Base-by-base conservation (phyloP, 805 yeast genomes). In the Zygosaccharomyces pseudorouxii region DNA sequence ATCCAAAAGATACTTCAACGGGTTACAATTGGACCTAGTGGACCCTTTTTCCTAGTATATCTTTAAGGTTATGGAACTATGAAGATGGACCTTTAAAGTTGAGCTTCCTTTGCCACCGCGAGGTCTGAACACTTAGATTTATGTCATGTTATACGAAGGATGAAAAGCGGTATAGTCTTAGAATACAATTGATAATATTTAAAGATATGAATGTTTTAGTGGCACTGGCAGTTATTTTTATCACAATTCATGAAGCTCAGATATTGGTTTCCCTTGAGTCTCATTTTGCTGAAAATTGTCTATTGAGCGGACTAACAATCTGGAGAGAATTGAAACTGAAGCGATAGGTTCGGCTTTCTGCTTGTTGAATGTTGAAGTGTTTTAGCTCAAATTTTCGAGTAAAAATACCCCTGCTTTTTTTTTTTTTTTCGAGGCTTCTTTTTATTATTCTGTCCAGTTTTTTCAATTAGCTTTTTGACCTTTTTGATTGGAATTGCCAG, bases 401-500 rank as follows among this genome's bases (percentile, higher is more conserved):
- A 22, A n/a, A n/a, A n/a, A n/a, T n/a, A n/a, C n/a, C n/a, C n/a
- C n/a, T n/a, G n/a, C n/a, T 22, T 22, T 22, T 6, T 22, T 22
- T 22, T 4, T 22, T 22, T 22, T 22, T 22, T 22, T 22, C 23
- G n/a, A n/a, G n/a, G n/a, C n/a, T n/a, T n/a, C n/a, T n/a, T n/a
- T n/a, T n/a, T n/a, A n/a, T n/a, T n/a, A n/a, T n/a, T n/a, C n/a
- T n/a, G n/a, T n/a, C n/a, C n/a, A n/a, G n/a, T n/a, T n/a, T 33
- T 33, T 16, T 5, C 35, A n/a, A 30, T 30, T 14, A 10, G 37
- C 19, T 16, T 33, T n/a, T 33, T 2, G 19, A 16, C 10, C 4
- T 41, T 33, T 20, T n/a, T 29, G 36, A 14, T 29, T 41, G 16
- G 38, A 25, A 20, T 31, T 42, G 49, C 53, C 51, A 51, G 20